Evolutionary conservation across 176 grass and related monocot genomes (phyloP).

Genomic region (Cenchrus americanus): DNA sequence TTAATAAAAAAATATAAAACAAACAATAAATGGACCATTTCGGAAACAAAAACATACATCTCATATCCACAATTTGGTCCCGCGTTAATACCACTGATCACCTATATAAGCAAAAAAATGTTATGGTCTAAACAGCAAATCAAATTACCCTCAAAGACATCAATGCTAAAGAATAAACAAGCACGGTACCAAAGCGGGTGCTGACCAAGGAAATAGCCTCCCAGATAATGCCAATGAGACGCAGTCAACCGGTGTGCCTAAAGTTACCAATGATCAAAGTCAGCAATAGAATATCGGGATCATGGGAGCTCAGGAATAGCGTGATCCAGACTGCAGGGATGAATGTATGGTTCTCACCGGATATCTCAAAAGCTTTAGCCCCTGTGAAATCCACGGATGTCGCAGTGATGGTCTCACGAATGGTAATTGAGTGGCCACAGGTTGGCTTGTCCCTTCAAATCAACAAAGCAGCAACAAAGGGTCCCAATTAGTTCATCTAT

Average conservation of each 20-base stretch:
- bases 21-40: constrained; percentile 17
- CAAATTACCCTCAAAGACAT: constrained; percentile 30
- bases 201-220: constrained; percentile 60
- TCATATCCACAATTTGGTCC: constrained; percentile 71
- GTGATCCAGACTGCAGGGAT: background rate
- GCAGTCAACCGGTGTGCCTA: constrained; percentile 68
- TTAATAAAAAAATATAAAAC: constrained; percentile 36
- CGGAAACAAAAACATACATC: constrained; percentile 62
- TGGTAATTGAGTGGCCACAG: constrained; percentile 62
- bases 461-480: background rate
- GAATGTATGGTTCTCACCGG: constrained; percentile 50
- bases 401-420: constrained; percentile 56
- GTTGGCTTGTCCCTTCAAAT: constrained; percentile 70
- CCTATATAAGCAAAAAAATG: constrained; percentile 39
- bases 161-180: constrained; percentile 38
- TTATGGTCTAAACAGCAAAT: background rate
- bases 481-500: background rate
- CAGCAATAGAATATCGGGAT: constrained; percentile 10
- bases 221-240: constrained; percentile 71
- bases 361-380: constrained; percentile 69
- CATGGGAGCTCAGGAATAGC: background rate
- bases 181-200: constrained; percentile 62
- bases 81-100: constrained; percentile 74
- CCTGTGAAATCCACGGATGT: constrained; percentile 58
- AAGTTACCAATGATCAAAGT: constrained; percentile 18